phyloP scores from a whole-genome alignment of 192 early-diverging fungal genomes.

The Rhizoclosmatium globosum region DNA sequence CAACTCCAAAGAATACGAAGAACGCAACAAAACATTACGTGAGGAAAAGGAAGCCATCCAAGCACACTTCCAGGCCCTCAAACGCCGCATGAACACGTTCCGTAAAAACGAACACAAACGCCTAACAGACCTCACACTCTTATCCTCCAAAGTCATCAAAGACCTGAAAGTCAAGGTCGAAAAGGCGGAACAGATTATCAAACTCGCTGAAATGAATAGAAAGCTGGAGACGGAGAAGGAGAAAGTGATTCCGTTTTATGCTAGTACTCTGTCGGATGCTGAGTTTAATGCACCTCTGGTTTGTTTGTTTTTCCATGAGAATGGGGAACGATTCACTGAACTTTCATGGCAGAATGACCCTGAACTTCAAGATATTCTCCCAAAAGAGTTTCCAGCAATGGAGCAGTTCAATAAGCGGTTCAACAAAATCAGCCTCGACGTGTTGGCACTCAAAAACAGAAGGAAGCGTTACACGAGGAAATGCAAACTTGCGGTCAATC shows the following conservation, averaged over 20 bases:
- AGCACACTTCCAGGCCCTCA: conserved; percentile 63
- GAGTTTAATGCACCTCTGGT: conserved; percentile 19
- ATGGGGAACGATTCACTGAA: neutral
- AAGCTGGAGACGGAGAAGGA: conserved; percentile 71
- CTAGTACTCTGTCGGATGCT: neutral
- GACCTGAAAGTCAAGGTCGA: conserved; percentile 58
- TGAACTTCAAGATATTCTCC: conserved; percentile 39
- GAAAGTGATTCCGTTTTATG: conserved; percentile 61
- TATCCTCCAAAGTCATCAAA: conserved; percentile 56
- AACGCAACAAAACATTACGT: conserved; percentile 53
- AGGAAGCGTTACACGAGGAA: conserved; percentile 58
- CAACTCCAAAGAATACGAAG: conserved; percentile 61
- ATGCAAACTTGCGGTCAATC: conserved; percentile 56
- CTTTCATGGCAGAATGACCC: conserved; percentile 24
- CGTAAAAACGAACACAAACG: conserved; percentile 58
- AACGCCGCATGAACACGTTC: conserved; percentile 62
- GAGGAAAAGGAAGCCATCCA: conserved; percentile 66
- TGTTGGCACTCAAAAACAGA: conserved; percentile 58
- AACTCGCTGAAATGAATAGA: conserved; percentile 70
- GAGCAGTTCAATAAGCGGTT: conserved; percentile 68
- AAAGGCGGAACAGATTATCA: conserved; percentile 67
- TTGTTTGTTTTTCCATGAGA: neutral
- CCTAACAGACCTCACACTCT: conserved; percentile 59
- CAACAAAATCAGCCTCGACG: conserved; percentile 64
- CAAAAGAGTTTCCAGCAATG: conserved; percentile 61